These are phyloP conservation scores for Russula abietina DNA, from an alignment of 768 basidiomycete genomes.

Conservation along the genomic window DNA sequence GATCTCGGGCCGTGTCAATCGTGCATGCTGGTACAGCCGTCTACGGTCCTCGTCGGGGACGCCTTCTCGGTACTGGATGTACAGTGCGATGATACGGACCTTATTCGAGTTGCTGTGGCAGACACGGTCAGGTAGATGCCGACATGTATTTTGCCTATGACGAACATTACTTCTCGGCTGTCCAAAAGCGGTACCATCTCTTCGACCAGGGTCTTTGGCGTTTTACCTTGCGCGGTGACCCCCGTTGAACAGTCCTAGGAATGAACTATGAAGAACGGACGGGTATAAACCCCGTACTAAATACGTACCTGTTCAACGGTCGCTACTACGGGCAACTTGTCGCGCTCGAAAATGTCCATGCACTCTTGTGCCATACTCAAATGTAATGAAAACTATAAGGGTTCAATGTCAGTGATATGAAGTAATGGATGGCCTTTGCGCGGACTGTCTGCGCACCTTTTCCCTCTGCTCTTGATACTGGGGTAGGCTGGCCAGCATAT, in stretches of 20 bases:
- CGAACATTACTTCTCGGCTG: slow-evolving; percentile 73
- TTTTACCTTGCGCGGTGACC: slow-evolving; percentile 82
- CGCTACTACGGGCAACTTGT: slow-evolving; percentile 75
- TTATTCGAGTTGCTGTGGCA: slow-evolving; percentile 73
- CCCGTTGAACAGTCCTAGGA: slow-evolving; percentile 91
- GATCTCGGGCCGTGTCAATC: slow-evolving; percentile 80
- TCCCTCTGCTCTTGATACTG: slow-evolving; percentile 95
- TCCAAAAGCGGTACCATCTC: slow-evolving; percentile 98
- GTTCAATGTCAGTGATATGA: neutral
- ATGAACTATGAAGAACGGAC: neutral
- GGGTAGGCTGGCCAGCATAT: slow-evolving; percentile 92
- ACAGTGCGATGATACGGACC: slow-evolving; percentile 92
- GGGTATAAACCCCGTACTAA: neutral
- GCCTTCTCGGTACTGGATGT: slow-evolving; percentile 91
- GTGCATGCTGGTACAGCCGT: slow-evolving; percentile 90
- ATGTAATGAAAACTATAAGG: slow-evolving; percentile 82
- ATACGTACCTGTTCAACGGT: slow-evolving; percentile 78
- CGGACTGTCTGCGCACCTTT: slow-evolving; percentile 48
- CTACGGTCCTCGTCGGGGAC: slow-evolving; percentile 98
- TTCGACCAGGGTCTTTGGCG: slow-evolving; percentile 91
- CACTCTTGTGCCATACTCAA: slow-evolving; percentile 97
- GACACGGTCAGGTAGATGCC: slow-evolving; percentile 14
- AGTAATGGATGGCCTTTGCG: neutral
- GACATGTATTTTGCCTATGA: neutral
- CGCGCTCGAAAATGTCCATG: slow-evolving; percentile 87